Evolutionary conservation across 768 basidiomycete species (phyloP).

Genomic region (Tulasnella sp.): DNA sequence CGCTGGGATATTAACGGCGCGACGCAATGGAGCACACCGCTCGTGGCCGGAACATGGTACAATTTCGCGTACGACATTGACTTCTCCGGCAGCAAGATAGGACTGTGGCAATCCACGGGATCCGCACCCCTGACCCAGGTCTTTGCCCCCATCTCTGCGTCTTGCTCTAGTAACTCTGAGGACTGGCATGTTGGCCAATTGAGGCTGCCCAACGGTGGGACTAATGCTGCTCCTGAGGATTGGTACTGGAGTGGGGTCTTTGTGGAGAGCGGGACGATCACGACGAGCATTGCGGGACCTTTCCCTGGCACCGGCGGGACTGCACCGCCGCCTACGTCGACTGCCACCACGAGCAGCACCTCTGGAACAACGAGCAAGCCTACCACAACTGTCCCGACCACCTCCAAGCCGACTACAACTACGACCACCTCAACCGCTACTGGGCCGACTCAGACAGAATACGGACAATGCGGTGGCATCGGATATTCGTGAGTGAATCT

Average conservation of each 20-base stretch:
- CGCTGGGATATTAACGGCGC: conserved; percentile 41
- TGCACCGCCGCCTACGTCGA: not conserved
- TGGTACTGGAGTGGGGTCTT: conserved; percentile 52
- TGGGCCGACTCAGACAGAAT: conserved; percentile 6
- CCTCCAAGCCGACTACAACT: not conserved
- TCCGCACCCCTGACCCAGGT: conserved; percentile 39
- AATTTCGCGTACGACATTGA: conserved; percentile 59
- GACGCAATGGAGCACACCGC: conserved; percentile 41
- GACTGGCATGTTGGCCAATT: conserved; percentile 44
- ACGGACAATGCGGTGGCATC: conserved; percentile 16
- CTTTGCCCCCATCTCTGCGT: conserved; percentile 35
- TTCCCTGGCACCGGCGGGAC: too few relatives aligned
- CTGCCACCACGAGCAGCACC: not conserved
- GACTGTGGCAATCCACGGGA: conserved; percentile 47
- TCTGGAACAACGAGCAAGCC: not conserved
- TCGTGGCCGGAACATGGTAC: conserved; percentile 45
- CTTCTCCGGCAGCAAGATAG: conserved; percentile 44
- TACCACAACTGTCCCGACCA: not conserved
- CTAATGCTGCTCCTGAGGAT: conserved; percentile 33
- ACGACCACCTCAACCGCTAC: conserved; percentile 9
- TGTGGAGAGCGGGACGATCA: conserved; percentile 31
- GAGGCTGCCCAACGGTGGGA: conserved; percentile 28
- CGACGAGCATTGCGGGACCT: too few relatives aligned
- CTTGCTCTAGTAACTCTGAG: conserved; percentile 33
- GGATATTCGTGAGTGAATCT: not conserved